A percentile compares a stretch with the other conserved stretches of the same genome.
phyloP scores from a whole-genome alignment of 306 rosid species.

The Alnus rubra region DNA sequence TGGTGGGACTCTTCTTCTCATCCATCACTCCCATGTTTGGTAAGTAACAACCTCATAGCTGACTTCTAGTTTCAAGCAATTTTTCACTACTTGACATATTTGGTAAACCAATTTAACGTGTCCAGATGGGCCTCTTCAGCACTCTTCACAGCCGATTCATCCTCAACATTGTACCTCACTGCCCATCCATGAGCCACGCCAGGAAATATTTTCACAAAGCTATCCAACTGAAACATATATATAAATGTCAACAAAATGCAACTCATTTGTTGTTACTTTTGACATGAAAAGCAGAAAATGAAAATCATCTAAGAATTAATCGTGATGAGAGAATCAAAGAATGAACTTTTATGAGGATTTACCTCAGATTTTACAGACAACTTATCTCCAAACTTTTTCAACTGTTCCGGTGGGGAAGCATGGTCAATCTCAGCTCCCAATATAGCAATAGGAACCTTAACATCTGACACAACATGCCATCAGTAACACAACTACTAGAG shows the following conservation, averaged over 20 bases:
- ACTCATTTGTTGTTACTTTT: neutral
- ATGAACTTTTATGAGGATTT: neutral
- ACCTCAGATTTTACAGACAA: slow-evolving; percentile 47
- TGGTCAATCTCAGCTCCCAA: slow-evolving; percentile 50
- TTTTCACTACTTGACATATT: slow-evolving; percentile 6
- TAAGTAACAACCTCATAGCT: neutral
- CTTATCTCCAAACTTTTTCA: slow-evolving; percentile 42
- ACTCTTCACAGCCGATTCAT: slow-evolving; percentile 23
- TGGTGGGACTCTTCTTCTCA: neutral
- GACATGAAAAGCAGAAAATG: neutral
- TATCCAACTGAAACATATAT: slow-evolving; percentile 35
- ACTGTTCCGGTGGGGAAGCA: slow-evolving; percentile 33
- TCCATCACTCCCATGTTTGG: neutral
- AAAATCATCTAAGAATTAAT: neutral
- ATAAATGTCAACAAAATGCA: neutral
- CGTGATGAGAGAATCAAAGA: neutral
- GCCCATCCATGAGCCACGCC: slow-evolving; percentile 50
- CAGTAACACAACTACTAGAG: neutral
- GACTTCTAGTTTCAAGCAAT: neutral
- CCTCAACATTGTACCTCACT: slow-evolving; percentile 33
- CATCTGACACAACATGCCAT: slow-evolving; percentile 35
- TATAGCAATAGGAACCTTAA: slow-evolving; percentile 52
- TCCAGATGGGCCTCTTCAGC: slow-evolving; percentile 44
- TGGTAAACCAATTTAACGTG: slow-evolving; percentile 36
- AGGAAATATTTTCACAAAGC: slow-evolving; percentile 61